These are phyloP conservation scores for Ceratobasidium theobromae DNA, from an alignment of 1,284 basidiomycete genomes.

Conservation along the genomic window DNA sequence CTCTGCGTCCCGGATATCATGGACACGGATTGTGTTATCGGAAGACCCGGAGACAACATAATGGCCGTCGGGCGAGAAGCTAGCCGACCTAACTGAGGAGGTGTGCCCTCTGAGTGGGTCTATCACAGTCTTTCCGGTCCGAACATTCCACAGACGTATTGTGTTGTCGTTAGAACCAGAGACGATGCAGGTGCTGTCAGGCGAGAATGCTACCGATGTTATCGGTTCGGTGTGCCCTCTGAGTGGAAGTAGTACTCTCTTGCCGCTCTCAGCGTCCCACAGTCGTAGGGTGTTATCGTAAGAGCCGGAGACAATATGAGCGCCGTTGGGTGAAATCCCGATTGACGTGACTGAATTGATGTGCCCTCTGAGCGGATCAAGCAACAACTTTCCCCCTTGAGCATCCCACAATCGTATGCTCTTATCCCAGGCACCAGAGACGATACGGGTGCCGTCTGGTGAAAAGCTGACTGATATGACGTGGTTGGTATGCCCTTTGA, in stretches of 20 bases:
- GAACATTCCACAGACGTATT: constrained; percentile 23
- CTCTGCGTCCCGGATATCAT: no score
- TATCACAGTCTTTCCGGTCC: background rate
- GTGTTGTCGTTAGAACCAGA: constrained; percentile 28
- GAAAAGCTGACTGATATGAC: background rate
- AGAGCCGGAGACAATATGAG: constrained; percentile 15
- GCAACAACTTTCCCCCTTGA: no score
- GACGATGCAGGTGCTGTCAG: background rate
- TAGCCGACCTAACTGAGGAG: background rate
- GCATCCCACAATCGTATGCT: constrained; percentile 14
- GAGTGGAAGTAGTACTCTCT: background rate
- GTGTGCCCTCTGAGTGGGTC: background rate
- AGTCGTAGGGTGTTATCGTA: constrained; percentile 10
- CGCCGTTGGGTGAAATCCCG: constrained; percentile 20
- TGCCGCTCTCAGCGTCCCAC: constrained; percentile 7
- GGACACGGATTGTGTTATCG: no score
- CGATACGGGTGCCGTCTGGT: background rate
- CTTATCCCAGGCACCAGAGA: background rate
- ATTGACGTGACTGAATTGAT: no score
- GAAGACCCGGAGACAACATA: background rate
- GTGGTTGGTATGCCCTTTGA: background rate
- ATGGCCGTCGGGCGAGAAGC: background rate
- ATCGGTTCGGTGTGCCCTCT: background rate
- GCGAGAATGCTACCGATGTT: constrained; percentile 11
- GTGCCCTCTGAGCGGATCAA: no score